Conservation (phyloP, 129 eudicot genomes). For the Erigeron canadensis region DNA sequence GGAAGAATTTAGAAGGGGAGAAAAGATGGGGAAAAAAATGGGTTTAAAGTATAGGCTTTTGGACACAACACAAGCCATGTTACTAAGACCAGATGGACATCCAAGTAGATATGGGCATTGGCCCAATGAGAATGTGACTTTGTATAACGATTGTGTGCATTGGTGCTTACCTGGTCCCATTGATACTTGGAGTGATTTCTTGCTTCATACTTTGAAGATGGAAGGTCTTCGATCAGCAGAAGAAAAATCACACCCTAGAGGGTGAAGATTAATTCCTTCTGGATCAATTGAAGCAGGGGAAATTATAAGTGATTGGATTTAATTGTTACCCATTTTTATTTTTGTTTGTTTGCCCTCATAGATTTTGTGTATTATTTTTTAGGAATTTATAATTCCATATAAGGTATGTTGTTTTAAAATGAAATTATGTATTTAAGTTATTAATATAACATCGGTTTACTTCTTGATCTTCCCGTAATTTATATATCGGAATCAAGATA, state of each 20-base stretch:
- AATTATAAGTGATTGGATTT: slow-evolving; percentile 22
- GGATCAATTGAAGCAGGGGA: background rate
- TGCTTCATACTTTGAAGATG: slow-evolving; percentile 68
- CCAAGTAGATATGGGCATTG: slow-evolving; percentile 88
- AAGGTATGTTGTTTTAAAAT: background rate
- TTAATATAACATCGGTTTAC: too few species aligned
- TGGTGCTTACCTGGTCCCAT: slow-evolving; percentile 97
- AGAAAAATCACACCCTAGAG: slow-evolving; percentile 40
- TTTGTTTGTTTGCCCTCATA: slow-evolving; percentile 18
- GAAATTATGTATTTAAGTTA: too few species aligned
- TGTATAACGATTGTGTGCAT: slow-evolving; percentile 76
- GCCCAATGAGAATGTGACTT: slow-evolving; percentile 63
- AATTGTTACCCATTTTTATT: slow-evolving; percentile 13
- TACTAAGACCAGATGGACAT: slow-evolving; percentile 92
- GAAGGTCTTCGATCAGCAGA: slow-evolving; percentile 50
- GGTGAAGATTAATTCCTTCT: slow-evolving; percentile 7
- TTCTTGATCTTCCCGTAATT: too few species aligned
- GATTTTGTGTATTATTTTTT: slow-evolving; percentile 6
- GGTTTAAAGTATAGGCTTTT: slow-evolving; percentile 54
- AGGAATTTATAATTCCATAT: background rate
- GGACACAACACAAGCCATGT: slow-evolving; percentile 68
- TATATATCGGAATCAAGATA: too few species aligned
- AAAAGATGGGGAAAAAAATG: slow-evolving; percentile 44
- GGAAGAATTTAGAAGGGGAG: slow-evolving; percentile 58
- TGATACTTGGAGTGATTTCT: slow-evolving; percentile 82